phyloP scores from a whole-genome alignment of 2,329 filamentous ascomycete genomes.

The Elsinoe australis region DNA sequence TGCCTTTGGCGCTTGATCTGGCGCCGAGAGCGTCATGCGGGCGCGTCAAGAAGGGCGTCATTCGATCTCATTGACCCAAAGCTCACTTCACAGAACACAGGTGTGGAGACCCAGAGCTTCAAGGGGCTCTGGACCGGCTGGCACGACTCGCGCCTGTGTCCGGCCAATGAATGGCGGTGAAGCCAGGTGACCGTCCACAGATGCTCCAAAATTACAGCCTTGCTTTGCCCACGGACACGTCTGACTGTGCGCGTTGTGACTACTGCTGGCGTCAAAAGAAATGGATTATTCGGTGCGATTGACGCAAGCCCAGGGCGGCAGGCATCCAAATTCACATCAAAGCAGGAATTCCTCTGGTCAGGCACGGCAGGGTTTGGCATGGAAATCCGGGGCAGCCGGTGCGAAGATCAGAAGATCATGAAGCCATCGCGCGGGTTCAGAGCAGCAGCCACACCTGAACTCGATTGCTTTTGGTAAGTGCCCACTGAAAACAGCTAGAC shows the following conservation, averaged over 20 bases:
- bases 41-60: conserved; percentile 12
- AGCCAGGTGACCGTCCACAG: background rate
- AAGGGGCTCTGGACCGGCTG: background rate
- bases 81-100: background rate
- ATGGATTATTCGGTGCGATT: conserved; percentile 7
- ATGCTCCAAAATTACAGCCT: background rate
- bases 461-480: conserved; percentile 2
- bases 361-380: too few relatives aligned
- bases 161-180: conserved; percentile 11
- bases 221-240: conserved; percentile 2
- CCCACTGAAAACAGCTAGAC: background rate
- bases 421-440: conserved; percentile 2
- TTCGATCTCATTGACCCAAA: conserved; percentile 6
- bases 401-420: conserved; percentile 10
- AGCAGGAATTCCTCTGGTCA: too few relatives aligned
- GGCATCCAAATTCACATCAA: conserved; percentile 5
- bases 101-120: conserved; percentile 5
- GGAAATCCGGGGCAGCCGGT: conserved; percentile 2
- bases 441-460: background rate
- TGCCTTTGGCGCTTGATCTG: conserved; percentile 13
- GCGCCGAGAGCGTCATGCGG: conserved; percentile 13
- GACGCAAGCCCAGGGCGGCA: conserved; percentile 5
- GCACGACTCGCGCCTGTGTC: background rate
- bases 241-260: background rate
- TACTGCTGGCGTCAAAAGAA: background rate